Base-by-base conservation (phyloP, 129 eudicot genomes). In the Pulicaria dysenterica region DNA sequence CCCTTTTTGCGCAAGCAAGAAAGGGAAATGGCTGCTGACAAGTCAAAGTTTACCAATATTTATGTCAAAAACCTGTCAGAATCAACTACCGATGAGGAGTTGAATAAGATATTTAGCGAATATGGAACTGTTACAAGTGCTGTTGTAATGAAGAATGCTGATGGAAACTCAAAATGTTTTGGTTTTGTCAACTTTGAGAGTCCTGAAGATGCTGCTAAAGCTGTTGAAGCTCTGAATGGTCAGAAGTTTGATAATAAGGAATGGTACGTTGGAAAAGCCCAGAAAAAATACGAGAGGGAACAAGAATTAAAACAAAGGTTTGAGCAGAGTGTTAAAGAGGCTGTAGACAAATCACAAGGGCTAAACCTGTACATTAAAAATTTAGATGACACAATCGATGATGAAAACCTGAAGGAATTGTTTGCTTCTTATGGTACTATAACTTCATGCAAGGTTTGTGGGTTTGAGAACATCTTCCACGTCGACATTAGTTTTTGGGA, bases 171-270 rank as follows among this genome's bases (percentile, higher is more conserved):
- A 0, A 90, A 83, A 72, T 75, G 93, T 53, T 90, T 90, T 80
- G 96, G 96, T 5, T 90, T 90, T 76, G 86, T 90, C 12, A 90
- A 90, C 69, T 90, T 84, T 77, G 96, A 90, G 62, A 83, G 80
- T 72, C 78, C 93, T 2, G 93, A 87, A 17, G 96, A 76, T 81
- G 96, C 96, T 67, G 88, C 82, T 46, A 84, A 50, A 69, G 84
- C 96, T 48, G 96, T 90, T 14, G 90, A 87, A 8, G 80, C 87
- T 47, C 82, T 90, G 4, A 90, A 90, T 67, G 96, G 96, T 14
- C 65, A 78, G 17, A 84, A 74, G 59, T 16, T 90, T 84, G 90
- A 90, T 80, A 77, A 87, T 36, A 90, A 90, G 70, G 93, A 85
- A 64, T 87, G 88, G 31, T 24, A 24, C 2, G 31, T 24, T 24